A percentile compares a stretch with the other conserved stretches of the same genome.
Conservation (phyloP, 2,329 filamentous ascomycete genomes). For the Allantophomopsis lycopodina region DNA sequence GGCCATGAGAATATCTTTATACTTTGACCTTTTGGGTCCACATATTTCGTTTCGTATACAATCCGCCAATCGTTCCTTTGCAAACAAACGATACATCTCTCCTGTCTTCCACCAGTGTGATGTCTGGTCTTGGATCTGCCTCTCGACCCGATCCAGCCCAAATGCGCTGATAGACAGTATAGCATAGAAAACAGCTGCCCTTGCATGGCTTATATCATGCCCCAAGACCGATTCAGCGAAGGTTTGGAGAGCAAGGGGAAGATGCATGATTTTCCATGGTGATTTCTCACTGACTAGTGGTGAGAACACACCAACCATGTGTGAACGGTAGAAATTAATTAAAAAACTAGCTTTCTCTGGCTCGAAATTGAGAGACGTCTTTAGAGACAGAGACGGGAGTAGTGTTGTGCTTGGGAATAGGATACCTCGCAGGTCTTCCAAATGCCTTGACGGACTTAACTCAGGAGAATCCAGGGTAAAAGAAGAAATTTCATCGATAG, state of each 20-base stretch:
- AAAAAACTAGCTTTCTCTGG: not conserved
- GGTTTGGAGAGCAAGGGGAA: constrained; percentile 17
- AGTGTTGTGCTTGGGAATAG: no score
- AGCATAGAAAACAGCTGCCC: constrained; percentile 17
- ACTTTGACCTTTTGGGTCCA: no score
- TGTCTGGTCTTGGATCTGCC: no score
- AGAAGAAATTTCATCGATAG: no score
- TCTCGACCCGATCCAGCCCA: constrained; percentile 7
- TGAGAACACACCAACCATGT: not conserved
- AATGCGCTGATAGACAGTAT: constrained; percentile 6
- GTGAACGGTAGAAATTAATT: not conserved
- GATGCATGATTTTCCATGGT: constrained; percentile 19
- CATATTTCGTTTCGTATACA: no score
- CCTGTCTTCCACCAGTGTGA: no score
- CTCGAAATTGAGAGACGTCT: not conserved
- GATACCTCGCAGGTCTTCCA: no score
- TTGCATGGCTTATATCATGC: constrained; percentile 16
- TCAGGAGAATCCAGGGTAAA: no score
- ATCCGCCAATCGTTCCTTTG: no score
- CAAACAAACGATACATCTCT: no score
- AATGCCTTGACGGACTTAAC: no score
- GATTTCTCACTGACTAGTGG: constrained; percentile 13
- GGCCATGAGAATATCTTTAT: no score
- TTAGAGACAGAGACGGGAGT: not conserved
- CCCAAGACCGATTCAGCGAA: constrained; percentile 18